Base-by-base conservation (phyloP, 2,329 filamentous ascomycete species). In the Taxawa tesnikishii region DNA sequence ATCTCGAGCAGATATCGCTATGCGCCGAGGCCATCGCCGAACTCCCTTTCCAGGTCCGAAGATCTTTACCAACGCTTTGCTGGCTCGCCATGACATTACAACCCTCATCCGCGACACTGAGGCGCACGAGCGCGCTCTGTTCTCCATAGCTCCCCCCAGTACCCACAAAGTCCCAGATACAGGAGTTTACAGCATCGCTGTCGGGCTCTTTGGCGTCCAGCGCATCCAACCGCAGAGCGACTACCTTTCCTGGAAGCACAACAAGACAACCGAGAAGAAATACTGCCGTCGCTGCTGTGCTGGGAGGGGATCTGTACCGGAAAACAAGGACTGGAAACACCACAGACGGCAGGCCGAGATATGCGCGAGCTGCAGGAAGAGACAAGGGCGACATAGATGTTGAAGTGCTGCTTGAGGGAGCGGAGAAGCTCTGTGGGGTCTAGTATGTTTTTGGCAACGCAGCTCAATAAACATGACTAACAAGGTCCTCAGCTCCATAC, bases 51-150 rank as follows among this genome's bases (percentile, higher is more conserved):
- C 83, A 25, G 74, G 74, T 2, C 83, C 88, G n/a, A 92, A 83
- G 49, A 85, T 90, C 50, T 98, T 96, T 61, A 90, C 87, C 44
- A 94, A 93, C 55, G 85, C 90, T 19, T 70, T 98, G 24, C 75
- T 96, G 29, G 77, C 79, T 35, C 77, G 77, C 43, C 79, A 87
- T 56, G 90, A 98, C 56, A 96, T 98, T 45, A 96, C 90, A 4
- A 74, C 83, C 9, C 65, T 98, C 29, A 94, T 98, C 49, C 82
- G 90, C 38, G 90, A 98, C 55, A 94, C 88, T 3, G 90, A 98
- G 58, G 63, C 80, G 14, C 88, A 96, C 60, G 90, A 98, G 56
- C 80, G 87, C 48, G 88, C 88, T 5, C 74, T 98, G 12, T 98
- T 96, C 63, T 92, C 88, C 23, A 78, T 94, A 1, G 85, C 88